A percentile compares a stretch with the other conserved stretches of the same genome.
Conservation (phyloP, 208 protist genomes). For the Endotrypanum monterogeii region DNA sequence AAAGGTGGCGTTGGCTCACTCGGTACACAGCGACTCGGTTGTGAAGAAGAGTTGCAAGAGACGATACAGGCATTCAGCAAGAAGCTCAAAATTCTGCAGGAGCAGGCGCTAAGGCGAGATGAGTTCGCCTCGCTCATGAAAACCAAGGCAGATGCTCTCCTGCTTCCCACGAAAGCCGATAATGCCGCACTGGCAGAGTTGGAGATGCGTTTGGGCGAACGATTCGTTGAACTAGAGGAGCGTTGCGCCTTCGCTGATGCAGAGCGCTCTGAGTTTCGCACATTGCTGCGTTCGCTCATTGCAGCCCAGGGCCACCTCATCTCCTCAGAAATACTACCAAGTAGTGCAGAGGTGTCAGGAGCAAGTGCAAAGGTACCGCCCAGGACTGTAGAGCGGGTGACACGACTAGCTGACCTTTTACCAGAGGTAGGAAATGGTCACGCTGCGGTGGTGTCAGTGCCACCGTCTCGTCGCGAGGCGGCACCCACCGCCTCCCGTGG, state of each 20-base stretch:
- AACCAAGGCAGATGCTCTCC: conserved; percentile 55
- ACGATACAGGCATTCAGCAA: conserved; percentile 23
- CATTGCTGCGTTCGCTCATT: conserved; percentile 52
- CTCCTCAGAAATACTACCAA: background rate
- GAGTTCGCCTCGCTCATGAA: conserved; percentile 52
- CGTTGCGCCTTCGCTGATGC: conserved; percentile 75
- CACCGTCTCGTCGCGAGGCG: background rate
- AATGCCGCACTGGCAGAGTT: conserved; percentile 53
- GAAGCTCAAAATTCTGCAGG: conserved; percentile 53
- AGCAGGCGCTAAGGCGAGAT: conserved; percentile 43
- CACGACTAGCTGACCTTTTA: conserved; percentile 20
- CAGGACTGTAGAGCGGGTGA: background rate
- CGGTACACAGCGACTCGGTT: background rate
- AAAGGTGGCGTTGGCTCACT: conserved; percentile 10
- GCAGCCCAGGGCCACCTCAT: conserved; percentile 13
- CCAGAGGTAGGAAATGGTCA: background rate
- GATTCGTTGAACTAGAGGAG: conserved; percentile 72
- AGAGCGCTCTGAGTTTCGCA: conserved; percentile 71
- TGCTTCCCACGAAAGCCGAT: conserved; percentile 59
- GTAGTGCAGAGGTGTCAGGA: background rate
- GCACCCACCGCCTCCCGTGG: background rate
- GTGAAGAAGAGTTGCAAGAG: conserved; percentile 15
- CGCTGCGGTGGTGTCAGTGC: background rate
- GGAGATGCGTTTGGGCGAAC: conserved; percentile 49
- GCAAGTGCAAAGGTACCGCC: background rate